Evolutionary conservation across 2,329 filamentous ascomycete species (phyloP).

Genomic region (Dothistroma septosporum): DNA sequence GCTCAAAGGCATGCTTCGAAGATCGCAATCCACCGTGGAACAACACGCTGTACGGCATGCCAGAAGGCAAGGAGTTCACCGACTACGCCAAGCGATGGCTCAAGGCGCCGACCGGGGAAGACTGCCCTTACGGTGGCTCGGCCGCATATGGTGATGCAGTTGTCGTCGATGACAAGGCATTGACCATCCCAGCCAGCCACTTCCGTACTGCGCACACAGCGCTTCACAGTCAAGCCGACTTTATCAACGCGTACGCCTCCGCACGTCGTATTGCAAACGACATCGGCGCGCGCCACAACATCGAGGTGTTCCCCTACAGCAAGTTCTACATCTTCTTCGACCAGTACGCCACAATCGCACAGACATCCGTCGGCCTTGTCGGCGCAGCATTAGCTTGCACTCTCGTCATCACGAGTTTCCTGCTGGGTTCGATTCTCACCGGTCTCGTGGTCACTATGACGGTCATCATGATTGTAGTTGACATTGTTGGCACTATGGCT

Average conservation of each 20-base stretch:
- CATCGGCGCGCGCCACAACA: conserved; percentile 68
- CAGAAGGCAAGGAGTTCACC: conserved; percentile 85
- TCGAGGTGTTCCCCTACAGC: conserved; percentile 91
- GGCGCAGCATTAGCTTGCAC: conserved; percentile 82
- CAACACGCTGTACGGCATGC: conserved; percentile 84
- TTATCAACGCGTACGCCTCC: conserved; percentile 84
- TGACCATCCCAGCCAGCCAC: conserved; percentile 74
- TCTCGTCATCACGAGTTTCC: conserved; percentile 69
- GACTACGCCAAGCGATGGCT: conserved; percentile 82
- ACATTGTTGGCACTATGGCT: conserved; percentile 80
- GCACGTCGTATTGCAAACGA: conserved; percentile 82
- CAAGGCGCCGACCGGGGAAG: conserved; percentile 69
- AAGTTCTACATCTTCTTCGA: conserved; percentile 99
- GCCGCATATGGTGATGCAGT: conserved; percentile 84
- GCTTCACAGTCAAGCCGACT: conserved; percentile 81
- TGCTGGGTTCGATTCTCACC: conserved; percentile 80
- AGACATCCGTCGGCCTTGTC: conserved; percentile 72
- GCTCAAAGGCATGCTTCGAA: conserved; percentile 66
- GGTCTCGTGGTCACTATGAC: conserved; percentile 78
- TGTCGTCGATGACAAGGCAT: conserved; percentile 64
- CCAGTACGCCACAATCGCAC: conserved; percentile 83
- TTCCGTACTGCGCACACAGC: conserved; percentile 90
- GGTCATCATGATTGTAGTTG: conserved; percentile 87
- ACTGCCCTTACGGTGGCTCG: conserved; percentile 82
- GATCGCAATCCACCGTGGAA: conserved; percentile 80